A percentile compares a stretch with the other conserved stretches of the same genome.
phyloP scores from a whole-genome alignment of 176 grass and related monocot genomes.

The Bolboschoenus planiculmis region DNA sequence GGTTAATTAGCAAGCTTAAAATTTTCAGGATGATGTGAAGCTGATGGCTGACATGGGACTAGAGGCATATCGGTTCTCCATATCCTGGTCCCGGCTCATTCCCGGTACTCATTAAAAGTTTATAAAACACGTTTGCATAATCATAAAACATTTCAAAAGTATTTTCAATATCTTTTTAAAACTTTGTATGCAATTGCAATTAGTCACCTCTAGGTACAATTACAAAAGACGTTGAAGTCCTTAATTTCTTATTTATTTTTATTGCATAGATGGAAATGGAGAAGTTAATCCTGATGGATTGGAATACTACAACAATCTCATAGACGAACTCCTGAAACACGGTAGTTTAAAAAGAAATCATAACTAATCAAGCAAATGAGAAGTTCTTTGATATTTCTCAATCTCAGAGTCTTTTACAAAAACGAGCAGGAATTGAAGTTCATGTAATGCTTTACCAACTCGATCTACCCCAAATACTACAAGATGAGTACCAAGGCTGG shows the following conservation, averaged over 20 bases:
- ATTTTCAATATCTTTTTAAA: not conserved
- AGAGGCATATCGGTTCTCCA: constrained; percentile 81
- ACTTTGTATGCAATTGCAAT: not conserved
- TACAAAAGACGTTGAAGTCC: not conserved
- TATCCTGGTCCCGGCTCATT: constrained; percentile 84
- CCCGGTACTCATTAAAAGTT: constrained; percentile 40
- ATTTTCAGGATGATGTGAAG: constrained; percentile 64
- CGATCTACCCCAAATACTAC: constrained; percentile 66
- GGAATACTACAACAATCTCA: constrained; percentile 69
- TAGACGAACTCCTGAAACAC: constrained; percentile 55
- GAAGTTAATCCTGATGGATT: constrained; percentile 59
- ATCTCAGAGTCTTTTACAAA: not conserved
- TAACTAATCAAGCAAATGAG: not conserved
- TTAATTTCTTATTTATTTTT: not conserved
- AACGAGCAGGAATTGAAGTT: constrained; percentile 54
- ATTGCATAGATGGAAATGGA: constrained; percentile 53
- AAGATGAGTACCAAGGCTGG: constrained; percentile 83
- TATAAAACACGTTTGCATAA: not conserved
- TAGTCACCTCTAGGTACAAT: not conserved
- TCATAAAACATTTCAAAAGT: not conserved
- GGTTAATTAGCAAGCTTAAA: not conserved
- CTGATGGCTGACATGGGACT: constrained; percentile 56
- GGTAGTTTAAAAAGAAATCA: constrained; percentile 18
- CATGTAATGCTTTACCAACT: constrained; percentile 68
- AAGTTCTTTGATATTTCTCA: not conserved